These are phyloP conservation scores for Suillus lakei DNA, from an alignment of 768 basidiomycete species.

Conservation along the genomic window DNA sequence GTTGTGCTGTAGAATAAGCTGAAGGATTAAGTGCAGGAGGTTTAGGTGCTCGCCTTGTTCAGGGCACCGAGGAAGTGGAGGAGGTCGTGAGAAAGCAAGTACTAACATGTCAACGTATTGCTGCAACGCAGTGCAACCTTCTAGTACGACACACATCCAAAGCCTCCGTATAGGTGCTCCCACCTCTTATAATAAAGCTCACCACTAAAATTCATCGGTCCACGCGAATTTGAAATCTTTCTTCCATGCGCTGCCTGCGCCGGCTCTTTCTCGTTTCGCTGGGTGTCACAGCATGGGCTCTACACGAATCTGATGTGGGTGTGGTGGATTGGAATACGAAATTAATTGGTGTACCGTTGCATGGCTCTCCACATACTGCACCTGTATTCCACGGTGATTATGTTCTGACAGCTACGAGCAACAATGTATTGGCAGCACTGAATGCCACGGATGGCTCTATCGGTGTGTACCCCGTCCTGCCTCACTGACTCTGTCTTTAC, in stretches of 20 bases:
- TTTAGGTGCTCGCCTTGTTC: too few species aligned
- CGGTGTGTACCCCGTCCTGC: slow-evolving; percentile 49
- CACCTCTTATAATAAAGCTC: background rate
- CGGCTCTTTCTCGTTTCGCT: slow-evolving; percentile 22
- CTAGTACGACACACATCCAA: background rate
- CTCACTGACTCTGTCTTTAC: slow-evolving; percentile 13
- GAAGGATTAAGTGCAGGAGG: background rate
- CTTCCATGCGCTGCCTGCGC: slow-evolving; percentile 22
- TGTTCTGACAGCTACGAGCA: slow-evolving; percentile 68
- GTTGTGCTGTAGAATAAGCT: background rate
- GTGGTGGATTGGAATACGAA: slow-evolving; percentile 88
- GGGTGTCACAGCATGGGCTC: slow-evolving; percentile 43
- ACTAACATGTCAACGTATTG: background rate
- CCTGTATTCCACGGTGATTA: slow-evolving; percentile 66
- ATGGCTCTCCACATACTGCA: slow-evolving; percentile 51
- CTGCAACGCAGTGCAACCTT: too few species aligned
- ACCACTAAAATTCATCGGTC: background rate
- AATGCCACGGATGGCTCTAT: slow-evolving; percentile 69
- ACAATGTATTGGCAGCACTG: slow-evolving; percentile 80
- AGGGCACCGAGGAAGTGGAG: too few species aligned
- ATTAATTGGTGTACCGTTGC: slow-evolving; percentile 74
- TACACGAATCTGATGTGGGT: slow-evolving; percentile 78
- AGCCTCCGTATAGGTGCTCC: slow-evolving; percentile 14
- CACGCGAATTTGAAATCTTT: background rate
- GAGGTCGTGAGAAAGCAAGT: slow-evolving; percentile 3